Percentiles rank a stretch among this genome's conserved stretches.
These are phyloP conservation scores for Mycena maculata DNA, from an alignment of 768 basidiomycete genomes.

Conservation along the genomic window DNA sequence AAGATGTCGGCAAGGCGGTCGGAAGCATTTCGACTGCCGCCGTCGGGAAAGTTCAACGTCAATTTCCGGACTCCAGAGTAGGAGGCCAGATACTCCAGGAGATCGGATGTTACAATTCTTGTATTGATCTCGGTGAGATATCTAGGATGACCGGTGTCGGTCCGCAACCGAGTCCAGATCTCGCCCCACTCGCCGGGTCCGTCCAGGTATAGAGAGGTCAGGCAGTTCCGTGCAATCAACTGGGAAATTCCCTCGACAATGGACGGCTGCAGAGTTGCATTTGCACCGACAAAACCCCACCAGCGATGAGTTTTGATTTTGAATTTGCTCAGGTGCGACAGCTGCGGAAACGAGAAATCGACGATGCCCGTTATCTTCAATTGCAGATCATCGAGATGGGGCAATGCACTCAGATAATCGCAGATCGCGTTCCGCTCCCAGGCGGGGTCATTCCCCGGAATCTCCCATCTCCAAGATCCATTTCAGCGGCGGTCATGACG, in stretches of 20 bases:
- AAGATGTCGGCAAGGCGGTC: slow-evolving; percentile 6
- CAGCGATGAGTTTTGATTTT: background rate
- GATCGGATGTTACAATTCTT: background rate
- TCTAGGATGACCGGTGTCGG: background rate
- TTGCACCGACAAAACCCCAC: background rate
- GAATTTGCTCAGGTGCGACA: background rate
- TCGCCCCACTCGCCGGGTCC: background rate
- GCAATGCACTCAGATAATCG: background rate
- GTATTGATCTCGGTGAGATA: background rate
- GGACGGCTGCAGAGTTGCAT: background rate
- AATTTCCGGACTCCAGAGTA: background rate
- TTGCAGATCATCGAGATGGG: background rate
- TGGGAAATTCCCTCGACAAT: background rate
- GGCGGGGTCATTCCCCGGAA: background rate
- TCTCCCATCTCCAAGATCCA: background rate
- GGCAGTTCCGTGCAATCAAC: background rate
- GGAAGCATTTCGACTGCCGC: background rate
- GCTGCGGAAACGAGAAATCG: background rate
- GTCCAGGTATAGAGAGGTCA: background rate
- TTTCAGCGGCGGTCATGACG: background rate
- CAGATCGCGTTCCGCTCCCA: background rate
- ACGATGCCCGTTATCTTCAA: background rate
- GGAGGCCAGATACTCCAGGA: background rate
- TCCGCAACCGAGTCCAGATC: background rate
- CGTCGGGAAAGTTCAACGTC: background rate